Base-by-base conservation (phyloP, 108 stramenopile species). In the Conticribra weissflogii region DNA sequence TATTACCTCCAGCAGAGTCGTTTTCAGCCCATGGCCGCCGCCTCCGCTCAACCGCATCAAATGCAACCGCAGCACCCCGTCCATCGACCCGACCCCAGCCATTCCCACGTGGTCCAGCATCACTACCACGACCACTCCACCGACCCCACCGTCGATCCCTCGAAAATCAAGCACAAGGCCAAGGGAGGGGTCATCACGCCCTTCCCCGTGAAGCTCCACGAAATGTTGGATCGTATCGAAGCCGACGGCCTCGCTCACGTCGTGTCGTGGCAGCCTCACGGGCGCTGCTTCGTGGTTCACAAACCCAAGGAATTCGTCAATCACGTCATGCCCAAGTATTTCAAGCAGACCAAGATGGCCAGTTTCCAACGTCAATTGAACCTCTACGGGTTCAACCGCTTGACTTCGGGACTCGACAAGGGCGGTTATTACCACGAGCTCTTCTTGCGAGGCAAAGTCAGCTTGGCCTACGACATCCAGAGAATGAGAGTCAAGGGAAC, bases 351-450 rank as follows among this genome's bases (percentile, higher is more conserved):
- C 65, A 93, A 92, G 80, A 79, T 90, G 66, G 88, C 95, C 17
- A 88, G 85, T 59, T 96, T 97, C 63, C 96, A 97, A 66, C 81
- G 96, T 9, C 96, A 97, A 74, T 78, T 96, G 65, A 96, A 96
- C 60, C 88, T 96, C 7, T 95, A 96, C 61, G 96, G 96, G 32
- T 96, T 96, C 76, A 86, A 78, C 36, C 87, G 92, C 45, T 54
- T 95, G 29, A 89, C 88, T 19, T 57, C 62, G 19, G 93, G 93
- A 9, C 59, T 78, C 18, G 88, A 90, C 59, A 79, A 83, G 65
- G 89, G 89, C 5, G 80, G 70, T 8, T 87, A 86, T 54, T 91
- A 92, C 77, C 88, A 95, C 62, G 91, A 92, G 68, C 68, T 85
- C 46, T 92, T 92, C 67, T 65, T 95, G 24, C 70, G 83, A 27